These are phyloP conservation scores for Cryptococcus neoformans DNA, from an alignment of 1,284 basidiomycete species.

Conservation along the genomic window DNA sequence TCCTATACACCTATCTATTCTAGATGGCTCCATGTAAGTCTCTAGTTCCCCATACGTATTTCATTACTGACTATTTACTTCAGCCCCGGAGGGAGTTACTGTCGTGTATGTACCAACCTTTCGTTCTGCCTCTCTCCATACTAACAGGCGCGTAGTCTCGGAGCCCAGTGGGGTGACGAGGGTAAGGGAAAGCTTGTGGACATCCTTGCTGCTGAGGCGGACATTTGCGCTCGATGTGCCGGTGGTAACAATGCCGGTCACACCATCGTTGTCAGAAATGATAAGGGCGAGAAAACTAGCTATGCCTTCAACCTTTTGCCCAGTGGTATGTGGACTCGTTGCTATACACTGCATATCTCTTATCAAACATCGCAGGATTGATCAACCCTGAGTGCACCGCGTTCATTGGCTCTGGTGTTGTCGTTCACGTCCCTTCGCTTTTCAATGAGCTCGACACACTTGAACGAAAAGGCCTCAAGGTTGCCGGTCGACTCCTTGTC, in stretches of 20 bases:
- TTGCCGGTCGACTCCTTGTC: constrained; percentile 79
- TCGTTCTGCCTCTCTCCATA: neutral
- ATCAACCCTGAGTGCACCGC: constrained; percentile 85
- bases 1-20: neutral
- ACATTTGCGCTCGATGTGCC: constrained; percentile 93
- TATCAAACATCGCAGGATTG: constrained; percentile 59
- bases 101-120: constrained; percentile 32
- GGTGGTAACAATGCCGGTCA: constrained; percentile 99
- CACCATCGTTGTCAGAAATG: constrained; percentile 84
- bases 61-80: constrained; percentile 1
- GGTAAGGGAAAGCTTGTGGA: constrained; percentile 96
- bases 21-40: constrained; percentile 19
- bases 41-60: neutral
- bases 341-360: neutral
- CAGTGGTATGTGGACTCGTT: constrained; percentile 61
- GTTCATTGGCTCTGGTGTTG: constrained; percentile 90
- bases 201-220: constrained; percentile 79
- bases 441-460: constrained; percentile 90
- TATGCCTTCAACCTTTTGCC: constrained; percentile 97
- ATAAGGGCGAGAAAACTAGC: constrained; percentile 67
- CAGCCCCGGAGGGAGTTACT: constrained; percentile 39
- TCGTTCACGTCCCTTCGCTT: constrained; percentile 92
- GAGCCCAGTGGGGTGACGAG: constrained; percentile 93
- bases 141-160: constrained; percentile 54
- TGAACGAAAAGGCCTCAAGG: constrained; percentile 81